Percentiles rank a stretch among this genome's conserved stretches.
These are phyloP conservation scores for Peniophora sp. DNA, from an alignment of 1,284 basidiomycete genomes.

Conservation along the genomic window DNA sequence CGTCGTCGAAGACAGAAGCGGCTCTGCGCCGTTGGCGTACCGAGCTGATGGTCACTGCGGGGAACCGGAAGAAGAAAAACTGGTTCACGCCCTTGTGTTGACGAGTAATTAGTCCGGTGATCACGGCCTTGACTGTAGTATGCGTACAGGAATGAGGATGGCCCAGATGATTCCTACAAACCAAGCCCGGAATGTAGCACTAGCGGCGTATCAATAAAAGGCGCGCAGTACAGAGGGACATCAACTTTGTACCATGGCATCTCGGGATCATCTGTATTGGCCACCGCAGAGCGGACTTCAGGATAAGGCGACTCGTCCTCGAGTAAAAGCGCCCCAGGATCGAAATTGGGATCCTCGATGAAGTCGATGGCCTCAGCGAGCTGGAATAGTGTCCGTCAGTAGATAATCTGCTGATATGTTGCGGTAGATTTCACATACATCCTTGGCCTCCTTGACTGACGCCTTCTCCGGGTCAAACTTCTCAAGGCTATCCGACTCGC, in stretches of 20 bases:
- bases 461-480: too few species aligned
- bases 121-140: not conserved
- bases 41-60: constrained; percentile 32
- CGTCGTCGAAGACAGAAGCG: not conserved
- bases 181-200: constrained; percentile 60
- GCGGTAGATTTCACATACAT: too few species aligned
- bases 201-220: too few species aligned
- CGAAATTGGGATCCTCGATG: constrained; percentile 50
- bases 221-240: too few species aligned
- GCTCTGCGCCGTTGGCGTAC: constrained; percentile 11
- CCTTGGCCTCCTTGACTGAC: too few species aligned
- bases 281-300: constrained; percentile 71
- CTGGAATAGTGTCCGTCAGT: too few species aligned
- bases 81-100: constrained; percentile 34
- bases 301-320: constrained; percentile 64
- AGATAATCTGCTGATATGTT: too few species aligned
- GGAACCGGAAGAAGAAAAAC: constrained; percentile 59
- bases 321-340: constrained; percentile 29
- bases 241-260: constrained; percentile 34
- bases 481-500: too few species aligned
- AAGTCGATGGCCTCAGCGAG: too few species aligned
- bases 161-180: constrained; percentile 48
- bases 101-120: not conserved
- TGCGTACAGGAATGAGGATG: constrained; percentile 37
- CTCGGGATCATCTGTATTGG: constrained; percentile 60